phyloP scores from a whole-genome alignment of 495 filamentous ascomycete species.

The Saxispiralis lemnorum region DNA sequence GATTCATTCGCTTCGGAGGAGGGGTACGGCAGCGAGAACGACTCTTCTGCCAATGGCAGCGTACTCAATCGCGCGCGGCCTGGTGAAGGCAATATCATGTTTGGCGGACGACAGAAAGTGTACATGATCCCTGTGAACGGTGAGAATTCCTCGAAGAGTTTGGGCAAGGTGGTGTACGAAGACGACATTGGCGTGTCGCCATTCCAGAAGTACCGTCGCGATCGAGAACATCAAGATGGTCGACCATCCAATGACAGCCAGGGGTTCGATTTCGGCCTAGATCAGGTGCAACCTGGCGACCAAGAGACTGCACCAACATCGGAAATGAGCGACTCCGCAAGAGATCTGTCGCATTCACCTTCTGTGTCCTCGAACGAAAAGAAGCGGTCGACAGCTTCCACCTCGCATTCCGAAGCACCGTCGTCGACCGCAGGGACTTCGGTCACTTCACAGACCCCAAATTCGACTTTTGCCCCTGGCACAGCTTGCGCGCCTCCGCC shows the following conservation, averaged over 20 bases:
- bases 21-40: conserved; percentile 54
- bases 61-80: conserved; percentile 74
- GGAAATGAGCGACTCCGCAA: conserved; percentile 29
- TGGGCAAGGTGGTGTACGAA: conserved; percentile 61
- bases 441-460: conserved; percentile 53
- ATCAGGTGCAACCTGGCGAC: conserved; percentile 4
- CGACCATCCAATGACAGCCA: conserved; percentile 24
- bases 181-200: conserved; percentile 65
- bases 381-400: conserved; percentile 71
- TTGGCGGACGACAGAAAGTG: conserved; percentile 90
- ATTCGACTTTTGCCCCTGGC: conserved; percentile 21
- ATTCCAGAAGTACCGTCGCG: conserved; percentile 57
- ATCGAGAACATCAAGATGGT: conserved; percentile 30
- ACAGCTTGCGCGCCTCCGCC: conserved; percentile 7
- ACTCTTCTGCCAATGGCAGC: conserved; percentile 38
- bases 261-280: conserved; percentile 14
- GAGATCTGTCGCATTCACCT: conserved; percentile 32
- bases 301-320: conserved; percentile 19
- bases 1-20: conserved; percentile 39
- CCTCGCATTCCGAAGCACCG: conserved; percentile 48
- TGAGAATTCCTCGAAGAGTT: conserved; percentile 24
- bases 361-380: conserved; percentile 44
- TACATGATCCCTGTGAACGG: conserved; percentile 62
- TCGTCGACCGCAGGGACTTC: conserved; percentile 87
- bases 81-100: conserved; percentile 80